A percentile compares a stretch with the other conserved stretches of the same genome.
These are phyloP conservation scores for Ophiosphaerella korrae DNA, from an alignment of 2,329 filamentous ascomycete species.

Conservation along the genomic window DNA sequence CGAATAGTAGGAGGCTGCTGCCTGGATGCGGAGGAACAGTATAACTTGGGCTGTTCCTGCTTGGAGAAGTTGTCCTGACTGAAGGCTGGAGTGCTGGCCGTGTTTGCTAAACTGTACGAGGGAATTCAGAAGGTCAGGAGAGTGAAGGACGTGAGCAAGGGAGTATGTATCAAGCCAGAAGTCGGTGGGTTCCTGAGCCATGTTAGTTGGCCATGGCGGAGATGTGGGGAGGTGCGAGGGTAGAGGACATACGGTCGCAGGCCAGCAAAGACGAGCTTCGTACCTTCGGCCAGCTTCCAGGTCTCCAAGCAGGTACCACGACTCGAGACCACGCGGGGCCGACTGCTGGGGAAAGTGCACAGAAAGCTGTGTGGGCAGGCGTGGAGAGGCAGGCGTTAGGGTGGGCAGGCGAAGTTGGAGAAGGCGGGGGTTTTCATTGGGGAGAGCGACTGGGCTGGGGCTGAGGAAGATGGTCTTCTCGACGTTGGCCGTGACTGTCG, in stretches of 20 bases:
- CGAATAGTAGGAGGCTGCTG: slow-evolving; percentile 85
- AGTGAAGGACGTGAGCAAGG: slow-evolving; percentile 65
- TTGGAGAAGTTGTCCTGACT: neutral
- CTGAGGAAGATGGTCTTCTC: slow-evolving; percentile 91
- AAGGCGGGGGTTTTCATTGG: slow-evolving; percentile 61
- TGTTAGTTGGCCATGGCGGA: slow-evolving; percentile 19
- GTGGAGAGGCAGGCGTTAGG: slow-evolving; percentile 61
- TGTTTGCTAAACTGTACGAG: slow-evolving; percentile 66
- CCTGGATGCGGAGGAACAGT: slow-evolving; percentile 74
- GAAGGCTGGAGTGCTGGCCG: slow-evolving; percentile 44
- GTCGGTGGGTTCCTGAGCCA: slow-evolving; percentile 76
- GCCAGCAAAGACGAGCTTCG: slow-evolving; percentile 92
- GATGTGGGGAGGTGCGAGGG: slow-evolving; percentile 2
- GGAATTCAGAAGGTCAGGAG: slow-evolving; percentile 67
- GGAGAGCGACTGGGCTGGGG: slow-evolving; percentile 63
- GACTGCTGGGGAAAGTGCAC: slow-evolving; percentile 68
- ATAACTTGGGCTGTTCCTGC: slow-evolving; percentile 51
- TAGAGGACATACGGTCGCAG: slow-evolving; percentile 75
- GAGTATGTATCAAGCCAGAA: slow-evolving; percentile 73
- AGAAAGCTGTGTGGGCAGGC: slow-evolving; percentile 67
- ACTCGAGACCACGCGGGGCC: slow-evolving; percentile 62
- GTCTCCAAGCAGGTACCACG: slow-evolving; percentile 79
- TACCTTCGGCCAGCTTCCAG: slow-evolving; percentile 77
- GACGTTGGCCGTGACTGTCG: slow-evolving; percentile 68
- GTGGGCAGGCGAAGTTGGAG: slow-evolving; percentile 66